Evolutionary conservation across 805 yeast species (phyloP).

Genomic region (Wickerhamomyces subpelliculosus): DNA sequence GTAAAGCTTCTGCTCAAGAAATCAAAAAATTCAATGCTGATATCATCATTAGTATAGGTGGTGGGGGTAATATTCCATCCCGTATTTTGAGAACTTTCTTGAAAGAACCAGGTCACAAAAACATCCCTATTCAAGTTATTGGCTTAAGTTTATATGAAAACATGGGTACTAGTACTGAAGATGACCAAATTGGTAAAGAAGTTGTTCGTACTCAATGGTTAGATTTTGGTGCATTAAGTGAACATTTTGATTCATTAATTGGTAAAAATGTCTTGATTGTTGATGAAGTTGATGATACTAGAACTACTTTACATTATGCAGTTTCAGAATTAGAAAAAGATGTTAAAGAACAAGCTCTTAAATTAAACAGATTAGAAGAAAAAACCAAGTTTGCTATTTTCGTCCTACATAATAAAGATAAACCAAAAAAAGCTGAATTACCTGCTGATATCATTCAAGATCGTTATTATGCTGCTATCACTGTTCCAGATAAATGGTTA

Average conservation of each 20-base stretch:
- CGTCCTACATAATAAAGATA: slow-evolving; percentile 78
- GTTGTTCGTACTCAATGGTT: slow-evolving; percentile 89
- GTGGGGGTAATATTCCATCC: slow-evolving; percentile 63
- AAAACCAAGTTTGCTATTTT: slow-evolving; percentile 66
- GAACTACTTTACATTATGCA: slow-evolving; percentile 85
- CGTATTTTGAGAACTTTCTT: slow-evolving; percentile 60
- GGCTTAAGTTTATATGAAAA: slow-evolving; percentile 61
- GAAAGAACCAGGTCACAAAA: slow-evolving; percentile 50
- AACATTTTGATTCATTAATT: slow-evolving; percentile 67
- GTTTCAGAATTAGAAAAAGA: slow-evolving; percentile 59
- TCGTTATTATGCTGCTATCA: slow-evolving; percentile 65
- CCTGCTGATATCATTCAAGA: slow-evolving; percentile 55
- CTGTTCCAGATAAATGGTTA: slow-evolving; percentile 75
- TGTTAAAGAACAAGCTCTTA: slow-evolving; percentile 51
- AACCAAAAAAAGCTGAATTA: slow-evolving; percentile 71
- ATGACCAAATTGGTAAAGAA: slow-evolving; percentile 59
- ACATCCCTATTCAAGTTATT: slow-evolving; percentile 66
- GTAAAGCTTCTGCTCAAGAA: slow-evolving; percentile 57
- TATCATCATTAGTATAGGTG: slow-evolving; percentile 61
- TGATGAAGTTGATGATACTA: slow-evolving; percentile 89
- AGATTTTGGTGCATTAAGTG: slow-evolving; percentile 65
- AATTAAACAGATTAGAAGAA: slow-evolving; percentile 51
- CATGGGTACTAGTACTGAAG: slow-evolving; percentile 36
- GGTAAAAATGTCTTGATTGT: slow-evolving; percentile 79
- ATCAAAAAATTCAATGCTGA: slow-evolving; percentile 42